phyloP scores from a whole-genome alignment of 106 monocot genomes.

The Xerophyta viscosa region DNA sequence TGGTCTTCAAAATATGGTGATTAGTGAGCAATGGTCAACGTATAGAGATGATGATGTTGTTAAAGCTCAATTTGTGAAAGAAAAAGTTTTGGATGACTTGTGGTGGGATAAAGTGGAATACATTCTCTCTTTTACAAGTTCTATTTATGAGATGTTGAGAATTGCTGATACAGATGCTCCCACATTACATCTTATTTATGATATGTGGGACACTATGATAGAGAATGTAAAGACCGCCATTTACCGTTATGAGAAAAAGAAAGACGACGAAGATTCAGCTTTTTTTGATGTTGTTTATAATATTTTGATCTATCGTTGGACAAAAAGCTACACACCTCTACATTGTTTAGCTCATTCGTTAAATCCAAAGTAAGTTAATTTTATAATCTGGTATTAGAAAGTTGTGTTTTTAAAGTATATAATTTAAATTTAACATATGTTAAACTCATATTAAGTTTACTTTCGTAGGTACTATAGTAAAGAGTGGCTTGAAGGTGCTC shows the following conservation, averaged over 20 bases:
- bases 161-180: slow-evolving; percentile 5
- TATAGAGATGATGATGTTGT: slow-evolving; percentile 1
- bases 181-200: slow-evolving; percentile 10
- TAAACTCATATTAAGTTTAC: not conserved
- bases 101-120: slow-evolving; percentile 15
- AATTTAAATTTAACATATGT: no score
- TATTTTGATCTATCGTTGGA: slow-evolving; percentile 9
- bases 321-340: slow-evolving; percentile 9
- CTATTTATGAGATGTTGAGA: slow-evolving; percentile 15
- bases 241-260: slow-evolving; percentile 7
- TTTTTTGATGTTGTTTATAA: slow-evolving; percentile 5
- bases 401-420: not conserved
- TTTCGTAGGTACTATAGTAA: slow-evolving; percentile 14
- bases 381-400: not conserved
- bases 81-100: slow-evolving; percentile 6
- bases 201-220: slow-evolving; percentile 22
- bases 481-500: slow-evolving; percentile 4
- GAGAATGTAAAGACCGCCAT: slow-evolving; percentile 14
- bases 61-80: slow-evolving; percentile 12
- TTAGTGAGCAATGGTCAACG: slow-evolving; percentile 7
- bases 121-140: slow-evolving; percentile 15
- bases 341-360: slow-evolving; percentile 14
- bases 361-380: slow-evolving; percentile 12
- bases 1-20: slow-evolving; percentile 4
- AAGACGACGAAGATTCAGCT: slow-evolving; percentile 4